Evolutionary conservation across 805 yeast genomes (phyloP).

Genomic region (Pichia eremophila): DNA sequence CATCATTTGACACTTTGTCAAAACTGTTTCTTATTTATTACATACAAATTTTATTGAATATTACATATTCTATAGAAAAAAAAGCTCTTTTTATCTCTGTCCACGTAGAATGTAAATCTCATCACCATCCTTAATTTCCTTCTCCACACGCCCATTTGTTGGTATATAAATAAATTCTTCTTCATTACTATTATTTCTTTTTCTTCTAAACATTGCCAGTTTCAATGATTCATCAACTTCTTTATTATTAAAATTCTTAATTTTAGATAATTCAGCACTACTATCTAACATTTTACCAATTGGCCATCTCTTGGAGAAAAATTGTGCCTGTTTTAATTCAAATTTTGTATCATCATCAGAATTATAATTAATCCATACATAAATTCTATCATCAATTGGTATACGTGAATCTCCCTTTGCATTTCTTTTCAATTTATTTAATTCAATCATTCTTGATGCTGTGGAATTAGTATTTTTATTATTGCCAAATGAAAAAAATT

Average conservation of each 20-base stretch:
- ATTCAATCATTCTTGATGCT: slow-evolving; percentile 20
- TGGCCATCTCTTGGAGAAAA: slow-evolving; percentile 47
- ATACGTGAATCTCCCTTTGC: slow-evolving; percentile 48
- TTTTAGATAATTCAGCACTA: slow-evolving; percentile 36
- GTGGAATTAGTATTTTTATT: neutral
- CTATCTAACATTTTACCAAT: slow-evolving; percentile 51
- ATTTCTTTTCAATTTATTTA: slow-evolving; percentile 32
- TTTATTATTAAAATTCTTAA: slow-evolving; percentile 41
- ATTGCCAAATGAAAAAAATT: neutral
- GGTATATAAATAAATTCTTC: slow-evolving; percentile 24
- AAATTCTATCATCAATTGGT: slow-evolving; percentile 34
- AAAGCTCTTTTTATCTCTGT: neutral
- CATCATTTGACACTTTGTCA: no score
- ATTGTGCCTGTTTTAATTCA: slow-evolving; percentile 24
- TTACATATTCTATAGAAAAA: slow-evolving; percentile 5
- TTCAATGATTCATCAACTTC: slow-evolving; percentile 33
- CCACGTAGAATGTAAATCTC: slow-evolving; percentile 46
- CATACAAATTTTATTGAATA: no score
- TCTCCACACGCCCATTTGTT: slow-evolving; percentile 31
- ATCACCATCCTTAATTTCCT: slow-evolving; percentile 40
- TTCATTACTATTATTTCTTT: slow-evolving; percentile 16
- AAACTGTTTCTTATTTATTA: no score
- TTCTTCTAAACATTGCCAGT: slow-evolving; percentile 37
- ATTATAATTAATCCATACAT: slow-evolving; percentile 38
- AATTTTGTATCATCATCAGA: slow-evolving; percentile 19